Evolutionary conservation across 2,329 filamentous ascomycete genomes (phyloP).

Genomic region (Colletotrichum liaoningense): DNA sequence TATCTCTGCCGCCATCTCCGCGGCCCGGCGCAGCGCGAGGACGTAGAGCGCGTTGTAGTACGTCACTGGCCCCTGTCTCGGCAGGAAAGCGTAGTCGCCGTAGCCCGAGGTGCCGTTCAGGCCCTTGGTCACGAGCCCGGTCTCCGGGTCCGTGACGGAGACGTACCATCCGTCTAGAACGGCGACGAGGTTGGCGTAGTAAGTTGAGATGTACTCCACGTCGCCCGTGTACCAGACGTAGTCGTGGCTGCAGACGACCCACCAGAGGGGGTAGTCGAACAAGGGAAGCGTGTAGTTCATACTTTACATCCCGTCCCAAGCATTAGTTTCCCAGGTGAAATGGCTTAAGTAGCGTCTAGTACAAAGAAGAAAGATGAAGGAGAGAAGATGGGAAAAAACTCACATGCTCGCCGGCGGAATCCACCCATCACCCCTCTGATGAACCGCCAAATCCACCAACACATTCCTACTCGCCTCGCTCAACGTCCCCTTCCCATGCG

Average conservation of each 20-base stretch:
- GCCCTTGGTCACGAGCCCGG: constrained; percentile 55
- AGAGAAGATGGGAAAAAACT: constrained; percentile 32
- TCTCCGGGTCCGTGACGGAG: constrained; percentile 51
- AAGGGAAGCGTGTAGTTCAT: constrained; percentile 58
- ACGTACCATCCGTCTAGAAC: constrained; percentile 60
- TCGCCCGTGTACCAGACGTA: constrained; percentile 63
- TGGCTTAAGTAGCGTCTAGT: too few species aligned
- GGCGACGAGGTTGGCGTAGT: constrained; percentile 53
- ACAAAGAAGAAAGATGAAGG: background rate
- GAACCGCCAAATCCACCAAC: constrained; percentile 59
- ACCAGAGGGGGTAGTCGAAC: constrained; percentile 66
- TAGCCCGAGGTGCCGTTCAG: constrained; percentile 47
- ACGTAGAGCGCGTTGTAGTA: constrained; percentile 66
- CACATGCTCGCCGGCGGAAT: constrained; percentile 65
- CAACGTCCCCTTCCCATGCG: constrained; percentile 48
- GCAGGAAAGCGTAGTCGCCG: constrained; percentile 64
- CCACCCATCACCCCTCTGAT: constrained; percentile 63
- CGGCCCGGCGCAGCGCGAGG: constrained; percentile 56
- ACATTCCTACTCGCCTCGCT: constrained; percentile 56
- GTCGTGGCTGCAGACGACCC: constrained; percentile 61
- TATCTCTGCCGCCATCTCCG: constrained; percentile 51
- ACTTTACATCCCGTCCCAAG: constrained; percentile 37
- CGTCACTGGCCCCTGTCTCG: constrained; percentile 57
- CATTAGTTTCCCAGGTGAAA: background rate
- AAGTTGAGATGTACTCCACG: constrained; percentile 50